Conservation (phyloP, 225 moss, liverwort and hornwort genomes). For the Bryoerythrophyllum caledonicum region DNA sequence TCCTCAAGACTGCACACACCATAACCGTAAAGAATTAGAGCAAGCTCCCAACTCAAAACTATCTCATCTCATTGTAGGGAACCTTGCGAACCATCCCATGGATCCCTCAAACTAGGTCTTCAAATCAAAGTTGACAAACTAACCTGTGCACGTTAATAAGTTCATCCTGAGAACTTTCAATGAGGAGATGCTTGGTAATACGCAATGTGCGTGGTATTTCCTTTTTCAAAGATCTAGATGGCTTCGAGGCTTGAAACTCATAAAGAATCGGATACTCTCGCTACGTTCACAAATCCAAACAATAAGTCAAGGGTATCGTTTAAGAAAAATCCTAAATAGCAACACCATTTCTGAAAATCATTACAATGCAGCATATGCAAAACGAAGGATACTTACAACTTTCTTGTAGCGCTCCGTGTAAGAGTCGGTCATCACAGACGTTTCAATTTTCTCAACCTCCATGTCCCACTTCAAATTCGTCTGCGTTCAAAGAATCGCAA, state of each 20-base stretch:
- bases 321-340: background rate
- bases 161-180: slow-evolving; percentile 78
- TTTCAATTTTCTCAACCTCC: slow-evolving; percentile 76
- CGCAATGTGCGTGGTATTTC: slow-evolving; percentile 75
- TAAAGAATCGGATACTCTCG: slow-evolving; percentile 85
- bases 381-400: slow-evolving; percentile 61
- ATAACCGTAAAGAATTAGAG: slow-evolving; percentile 15
- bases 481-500: slow-evolving; percentile 46
- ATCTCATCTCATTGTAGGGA: slow-evolving; percentile 6
- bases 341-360: background rate
- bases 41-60: background rate
- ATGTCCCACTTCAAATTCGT: slow-evolving; percentile 69
- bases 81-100: background rate
- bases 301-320: background rate
- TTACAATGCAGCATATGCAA: background rate
- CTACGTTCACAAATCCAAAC: slow-evolving; percentile 43
- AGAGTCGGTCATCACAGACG: slow-evolving; percentile 72
- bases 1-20: slow-evolving; percentile 75
- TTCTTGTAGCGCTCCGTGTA: slow-evolving; percentile 78
- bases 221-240: slow-evolving; percentile 54
- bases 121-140: slow-evolving; percentile 16
- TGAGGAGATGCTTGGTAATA: slow-evolving; percentile 81
- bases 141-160: slow-evolving; percentile 94
- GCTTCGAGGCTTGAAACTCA: slow-evolving; percentile 85
- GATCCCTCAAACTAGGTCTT: background rate